phyloP scores from a whole-genome alignment of 352 stramenopile species.

The Phytophthora citrophthora region DNA sequence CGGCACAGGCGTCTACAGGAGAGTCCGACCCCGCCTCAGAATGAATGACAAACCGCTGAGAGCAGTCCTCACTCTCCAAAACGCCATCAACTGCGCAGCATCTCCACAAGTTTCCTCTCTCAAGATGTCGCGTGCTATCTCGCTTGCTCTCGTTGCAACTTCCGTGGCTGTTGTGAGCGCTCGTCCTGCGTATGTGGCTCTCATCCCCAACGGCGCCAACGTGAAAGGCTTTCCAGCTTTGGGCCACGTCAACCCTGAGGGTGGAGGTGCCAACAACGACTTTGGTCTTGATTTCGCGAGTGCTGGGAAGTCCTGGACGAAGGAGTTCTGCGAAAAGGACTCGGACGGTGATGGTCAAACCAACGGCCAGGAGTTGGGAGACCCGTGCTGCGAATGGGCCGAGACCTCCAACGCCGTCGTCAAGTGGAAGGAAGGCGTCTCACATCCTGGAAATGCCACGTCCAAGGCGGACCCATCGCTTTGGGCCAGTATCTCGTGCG shows the following conservation, averaged over 20 bases:
- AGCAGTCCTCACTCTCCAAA: slow-evolving; percentile 15
- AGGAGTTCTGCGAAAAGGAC: slow-evolving; percentile 70
- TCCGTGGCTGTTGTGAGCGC: slow-evolving; percentile 24
- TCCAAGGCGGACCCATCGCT: slow-evolving; percentile 31
- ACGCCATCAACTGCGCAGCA: slow-evolving; percentile 3
- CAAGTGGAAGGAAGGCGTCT: slow-evolving; percentile 35
- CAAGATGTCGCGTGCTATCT: slow-evolving; percentile 22
- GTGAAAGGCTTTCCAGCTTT: slow-evolving; percentile 38
- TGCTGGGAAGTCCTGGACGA: slow-evolving; percentile 35
- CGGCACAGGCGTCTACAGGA: neutral
- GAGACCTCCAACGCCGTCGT: slow-evolving; percentile 28
- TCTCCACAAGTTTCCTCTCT: neutral
- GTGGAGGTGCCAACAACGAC: slow-evolving; percentile 42
- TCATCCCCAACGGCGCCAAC: slow-evolving; percentile 39
- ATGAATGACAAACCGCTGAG: neutral
- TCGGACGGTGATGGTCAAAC: slow-evolving; percentile 82
- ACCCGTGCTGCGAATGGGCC: slow-evolving; percentile 78
- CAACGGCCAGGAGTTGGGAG: slow-evolving; percentile 86
- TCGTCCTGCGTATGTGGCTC: slow-evolving; percentile 29
- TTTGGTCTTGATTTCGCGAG: slow-evolving; percentile 25
- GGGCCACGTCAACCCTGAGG: slow-evolving; percentile 37
- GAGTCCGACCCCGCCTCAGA: slow-evolving; percentile 9
- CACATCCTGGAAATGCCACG: slow-evolving; percentile 37
- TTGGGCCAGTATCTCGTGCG: slow-evolving; percentile 36
- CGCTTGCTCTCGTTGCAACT: slow-evolving; percentile 22